Conservation (phyloP, 2,329 filamentous ascomycete genomes). For the Colletotrichum agaves region DNA sequence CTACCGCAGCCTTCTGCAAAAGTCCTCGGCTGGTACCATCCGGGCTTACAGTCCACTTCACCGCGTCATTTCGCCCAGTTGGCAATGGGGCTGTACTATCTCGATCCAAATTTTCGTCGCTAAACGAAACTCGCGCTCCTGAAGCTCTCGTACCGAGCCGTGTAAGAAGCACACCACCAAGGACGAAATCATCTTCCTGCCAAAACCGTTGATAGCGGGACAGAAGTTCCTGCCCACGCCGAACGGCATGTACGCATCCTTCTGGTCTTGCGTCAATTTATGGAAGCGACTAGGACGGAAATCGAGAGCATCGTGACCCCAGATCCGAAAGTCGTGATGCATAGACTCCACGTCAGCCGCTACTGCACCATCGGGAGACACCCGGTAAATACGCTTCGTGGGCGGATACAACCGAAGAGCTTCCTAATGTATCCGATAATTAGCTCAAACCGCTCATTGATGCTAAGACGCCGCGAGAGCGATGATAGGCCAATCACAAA, state of each 20-base stretch:
- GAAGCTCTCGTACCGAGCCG: not conserved
- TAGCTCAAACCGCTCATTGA: not conserved
- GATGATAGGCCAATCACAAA: not conserved
- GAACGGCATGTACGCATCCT: not conserved
- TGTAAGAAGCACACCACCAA: not conserved
- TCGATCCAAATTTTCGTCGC: not conserved
- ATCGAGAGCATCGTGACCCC: not conserved
- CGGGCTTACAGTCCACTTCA: not conserved
- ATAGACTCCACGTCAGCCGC: not conserved
- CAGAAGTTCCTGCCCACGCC: not conserved
- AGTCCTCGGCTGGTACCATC: not conserved
- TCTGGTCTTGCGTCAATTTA: not conserved
- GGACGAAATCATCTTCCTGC: not conserved
- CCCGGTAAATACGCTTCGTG: not conserved
- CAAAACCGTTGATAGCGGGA: not conserved
- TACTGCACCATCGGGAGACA: not conserved
- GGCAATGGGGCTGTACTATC: not conserved
- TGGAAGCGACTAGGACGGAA: not conserved
- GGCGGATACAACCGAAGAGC: not conserved
- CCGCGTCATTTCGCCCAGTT: not conserved
- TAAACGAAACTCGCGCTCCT: not conserved
- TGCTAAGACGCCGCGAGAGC: not conserved
- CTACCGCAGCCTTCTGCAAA: not conserved
- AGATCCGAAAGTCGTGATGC: not conserved
- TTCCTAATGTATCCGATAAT: not conserved